Percentiles rank a stretch among this genome's conserved stretches.
Conservation (phyloP, 176 grass and related monocot genomes). For the Oryza glaberrima region DNA sequence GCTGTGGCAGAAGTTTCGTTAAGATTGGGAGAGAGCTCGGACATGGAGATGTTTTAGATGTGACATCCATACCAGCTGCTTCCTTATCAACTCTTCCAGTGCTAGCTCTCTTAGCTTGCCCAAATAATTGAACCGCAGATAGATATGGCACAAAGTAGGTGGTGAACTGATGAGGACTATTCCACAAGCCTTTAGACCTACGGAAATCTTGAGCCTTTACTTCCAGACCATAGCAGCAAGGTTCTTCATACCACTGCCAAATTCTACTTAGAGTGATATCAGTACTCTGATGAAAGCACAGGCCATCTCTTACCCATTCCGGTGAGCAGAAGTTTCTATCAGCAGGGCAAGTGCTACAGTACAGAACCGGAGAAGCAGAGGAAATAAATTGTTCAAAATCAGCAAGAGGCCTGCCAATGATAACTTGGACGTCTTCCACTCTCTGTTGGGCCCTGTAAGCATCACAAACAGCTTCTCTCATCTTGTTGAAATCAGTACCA, state of each 20-base stretch:
- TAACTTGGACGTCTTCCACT: conserved; percentile 43
- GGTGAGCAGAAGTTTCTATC: conserved; percentile 40
- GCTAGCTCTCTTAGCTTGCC: conserved; percentile 31
- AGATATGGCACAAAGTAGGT: conserved; percentile 83
- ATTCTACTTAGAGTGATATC: conserved; percentile 61
- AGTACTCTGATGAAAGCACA: conserved; percentile 46
- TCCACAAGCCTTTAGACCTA: conserved; percentile 42
- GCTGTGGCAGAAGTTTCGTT: conserved; percentile 54
- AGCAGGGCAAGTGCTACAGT: conserved; percentile 21
- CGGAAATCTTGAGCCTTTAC: conserved; percentile 63
- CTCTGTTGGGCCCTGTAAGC: conserved; percentile 35
- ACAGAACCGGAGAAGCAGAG: conserved; percentile 68
- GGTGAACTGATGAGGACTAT: conserved; percentile 42
- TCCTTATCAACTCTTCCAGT: conserved; percentile 26
- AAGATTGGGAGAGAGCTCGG: conserved; percentile 47
- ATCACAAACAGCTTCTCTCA: conserved; percentile 57
- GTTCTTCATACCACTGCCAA: conserved; percentile 88
- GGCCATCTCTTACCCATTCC: conserved; percentile 30
- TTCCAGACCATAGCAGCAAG: conserved; percentile 76
- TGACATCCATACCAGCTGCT: neutral
- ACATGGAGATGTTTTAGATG: conserved; percentile 37
- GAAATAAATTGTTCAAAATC: conserved; percentile 67
- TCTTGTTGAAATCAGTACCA: conserved; percentile 53
- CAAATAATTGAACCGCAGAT: conserved; percentile 77
- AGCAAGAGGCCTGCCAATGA: conserved; percentile 52